phyloP scores from a whole-genome alignment of 2,329 filamentous ascomycete genomes.

The Xylaria sp. region DNA sequence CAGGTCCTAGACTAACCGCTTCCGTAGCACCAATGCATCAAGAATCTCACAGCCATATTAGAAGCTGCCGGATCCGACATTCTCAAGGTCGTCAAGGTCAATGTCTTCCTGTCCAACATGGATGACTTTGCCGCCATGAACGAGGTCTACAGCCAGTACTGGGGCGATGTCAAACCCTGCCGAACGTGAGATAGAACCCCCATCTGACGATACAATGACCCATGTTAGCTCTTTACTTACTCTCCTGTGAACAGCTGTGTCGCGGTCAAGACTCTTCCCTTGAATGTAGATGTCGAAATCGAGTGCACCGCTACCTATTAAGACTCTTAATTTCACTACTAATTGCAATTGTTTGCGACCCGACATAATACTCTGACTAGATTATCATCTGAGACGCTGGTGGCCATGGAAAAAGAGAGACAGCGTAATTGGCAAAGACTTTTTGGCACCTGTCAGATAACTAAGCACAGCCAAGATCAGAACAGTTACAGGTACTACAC shows the following conservation, averaged over 20 bases:
- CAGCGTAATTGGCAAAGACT: no score
- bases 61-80: conserved; percentile 70
- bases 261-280: conserved; percentile 85
- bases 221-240: conserved; percentile 4
- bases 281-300: conserved; percentile 87
- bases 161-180: conserved; percentile 57
- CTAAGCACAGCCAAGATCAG: no score
- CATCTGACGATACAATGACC: not conserved
- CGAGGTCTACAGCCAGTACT: conserved; percentile 73
- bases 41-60: conserved; percentile 73
- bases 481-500: no score
- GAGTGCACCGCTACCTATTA: conserved; percentile 72
- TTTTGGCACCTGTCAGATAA: no score
- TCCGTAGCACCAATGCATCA: conserved; percentile 64
- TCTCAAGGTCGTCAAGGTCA: conserved; percentile 72
- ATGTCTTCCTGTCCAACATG: conserved; percentile 76
- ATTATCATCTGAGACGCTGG: no score
- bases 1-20: not conserved
- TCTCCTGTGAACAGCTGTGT: conserved; percentile 73
- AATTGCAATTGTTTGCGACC: not conserved
- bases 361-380: no score
- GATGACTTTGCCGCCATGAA: conserved; percentile 78
- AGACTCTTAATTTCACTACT: not conserved
- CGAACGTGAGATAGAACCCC: conserved; percentile 45
- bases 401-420: no score